Evolutionary conservation across 2,329 filamentous ascomycete genomes (phyloP), one percentile per base, ranked within the genome.

Genomic region (Colletotrichum sidae): DNA sequence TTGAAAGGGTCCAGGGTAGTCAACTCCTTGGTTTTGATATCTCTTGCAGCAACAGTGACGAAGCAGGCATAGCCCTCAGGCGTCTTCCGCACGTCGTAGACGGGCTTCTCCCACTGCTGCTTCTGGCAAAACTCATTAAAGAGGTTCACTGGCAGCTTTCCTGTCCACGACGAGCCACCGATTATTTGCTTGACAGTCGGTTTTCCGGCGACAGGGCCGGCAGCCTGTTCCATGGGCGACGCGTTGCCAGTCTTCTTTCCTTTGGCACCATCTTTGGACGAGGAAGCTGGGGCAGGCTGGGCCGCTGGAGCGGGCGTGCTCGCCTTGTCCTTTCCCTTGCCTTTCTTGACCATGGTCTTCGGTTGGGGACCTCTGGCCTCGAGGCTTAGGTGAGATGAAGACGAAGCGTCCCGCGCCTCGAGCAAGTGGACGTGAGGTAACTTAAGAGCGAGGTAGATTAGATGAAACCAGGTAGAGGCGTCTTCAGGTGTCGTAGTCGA

Each of bases 101-200:
- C 94, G 2, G 95, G 95, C 75, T 90, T 95, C 70, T 93, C 92
- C 96, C 96, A 99, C 75, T 93, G 93, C 77, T 97, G 92, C 78
- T 95, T 96, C 80, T 97, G 94, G 73, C 94, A 97, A 79, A 97
- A 92, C 82, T 98, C 96, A 41, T 92, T 93, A 69, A 98, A 87
- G 72, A 98, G 85, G 75, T 97, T 97, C 69, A 97, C 92, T 1
- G 96, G 96, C 38, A 99, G 82, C 77, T 99, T 99, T 45, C 96
- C 96, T 0, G 96, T 99, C 96, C 96, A 99, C 71, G 94, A 97
- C 64, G 93, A 89, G 53, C 96, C 96, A 46, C 94, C 96, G 73
- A 99, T 97, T 69, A 99, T 82, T 71, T 96, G 93, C 77, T 91
- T 90, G 49, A 86, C 85, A 2, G 89, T 89, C 12, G 87, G 88